Conservation (phyloP, 2,329 filamentous ascomycete genomes). For the Fusarium pseudocircinatum region DNA sequence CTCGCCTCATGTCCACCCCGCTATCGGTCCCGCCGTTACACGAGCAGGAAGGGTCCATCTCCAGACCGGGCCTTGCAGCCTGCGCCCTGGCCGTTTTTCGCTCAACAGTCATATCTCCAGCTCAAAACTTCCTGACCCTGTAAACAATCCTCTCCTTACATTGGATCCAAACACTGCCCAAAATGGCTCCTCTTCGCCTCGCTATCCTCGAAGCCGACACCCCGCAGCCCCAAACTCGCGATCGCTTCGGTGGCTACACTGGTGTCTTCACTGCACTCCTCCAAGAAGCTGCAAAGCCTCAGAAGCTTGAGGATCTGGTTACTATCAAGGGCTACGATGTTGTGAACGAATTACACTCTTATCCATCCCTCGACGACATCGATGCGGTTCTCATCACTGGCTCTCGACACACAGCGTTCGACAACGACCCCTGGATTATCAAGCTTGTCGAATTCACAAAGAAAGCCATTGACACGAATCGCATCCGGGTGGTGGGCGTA, state of each 20-base stretch:
- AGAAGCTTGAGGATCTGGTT: slow-evolving; percentile 57
- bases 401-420: slow-evolving; percentile 64
- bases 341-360: slow-evolving; percentile 69
- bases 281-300: slow-evolving; percentile 59
- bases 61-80: slow-evolving; percentile 3
- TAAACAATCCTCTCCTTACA: neutral
- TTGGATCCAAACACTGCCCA: neutral
- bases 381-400: slow-evolving; percentile 88
- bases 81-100: slow-evolving; percentile 2
- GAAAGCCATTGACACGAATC: slow-evolving; percentile 45
- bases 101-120: slow-evolving; percentile 14
- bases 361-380: slow-evolving; percentile 77
- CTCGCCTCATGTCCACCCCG: slow-evolving; percentile 25
- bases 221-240: slow-evolving; percentile 70
- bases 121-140: neutral
- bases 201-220: slow-evolving; percentile 91
- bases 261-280: slow-evolving; percentile 74
- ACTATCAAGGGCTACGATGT: slow-evolving; percentile 76
- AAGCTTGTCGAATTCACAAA: slow-evolving; percentile 53
- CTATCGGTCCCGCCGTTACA: slow-evolving; percentile 34
- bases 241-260: slow-evolving; percentile 76
- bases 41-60: slow-evolving; percentile 23
- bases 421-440: slow-evolving; percentile 57
- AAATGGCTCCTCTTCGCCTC: slow-evolving; percentile 71
- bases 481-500: slow-evolving; percentile 70